These are phyloP conservation scores for Acacia pycnantha DNA, from an alignment of 331 rosid species.

Conservation along the genomic window DNA sequence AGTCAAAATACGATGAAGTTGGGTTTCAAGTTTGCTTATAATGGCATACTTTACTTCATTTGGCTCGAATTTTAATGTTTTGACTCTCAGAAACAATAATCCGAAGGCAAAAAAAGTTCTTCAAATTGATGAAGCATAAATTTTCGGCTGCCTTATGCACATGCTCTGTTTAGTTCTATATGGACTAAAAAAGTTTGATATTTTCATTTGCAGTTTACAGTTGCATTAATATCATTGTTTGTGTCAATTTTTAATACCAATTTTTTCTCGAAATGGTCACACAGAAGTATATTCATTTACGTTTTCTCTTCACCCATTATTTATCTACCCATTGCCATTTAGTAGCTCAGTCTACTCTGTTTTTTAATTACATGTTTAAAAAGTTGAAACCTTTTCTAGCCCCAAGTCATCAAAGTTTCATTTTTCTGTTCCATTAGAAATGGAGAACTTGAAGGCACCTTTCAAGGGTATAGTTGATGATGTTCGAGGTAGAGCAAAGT, in stretches of 20 bases:
- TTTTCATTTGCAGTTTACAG: background rate
- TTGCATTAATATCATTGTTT: background rate
- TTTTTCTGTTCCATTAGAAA: background rate
- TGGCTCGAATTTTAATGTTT: background rate
- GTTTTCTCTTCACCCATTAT: background rate
- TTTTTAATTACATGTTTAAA: background rate
- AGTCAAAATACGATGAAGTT: background rate
- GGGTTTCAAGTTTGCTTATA: background rate
- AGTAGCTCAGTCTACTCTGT: background rate
- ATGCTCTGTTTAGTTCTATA: background rate
- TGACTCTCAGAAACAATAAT: background rate
- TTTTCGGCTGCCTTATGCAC: background rate
- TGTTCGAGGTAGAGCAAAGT: conserved; percentile 57
- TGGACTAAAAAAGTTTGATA: background rate
- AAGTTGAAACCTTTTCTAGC: background rate
- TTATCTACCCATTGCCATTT: too few species aligned
- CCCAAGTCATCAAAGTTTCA: too few species aligned
- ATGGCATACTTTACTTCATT: too few species aligned
- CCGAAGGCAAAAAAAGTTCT: background rate
- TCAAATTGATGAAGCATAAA: background rate
- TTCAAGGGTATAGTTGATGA: conserved; percentile 62
- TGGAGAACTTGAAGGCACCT: conserved; percentile 61
- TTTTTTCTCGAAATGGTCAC: background rate
- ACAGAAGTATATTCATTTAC: background rate
- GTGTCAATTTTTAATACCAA: background rate